Percentiles rank a stretch among this genome's conserved stretches.
Conservation (phyloP, 176 grass and related monocot species). For the Eragrostis nindensis region DNA sequence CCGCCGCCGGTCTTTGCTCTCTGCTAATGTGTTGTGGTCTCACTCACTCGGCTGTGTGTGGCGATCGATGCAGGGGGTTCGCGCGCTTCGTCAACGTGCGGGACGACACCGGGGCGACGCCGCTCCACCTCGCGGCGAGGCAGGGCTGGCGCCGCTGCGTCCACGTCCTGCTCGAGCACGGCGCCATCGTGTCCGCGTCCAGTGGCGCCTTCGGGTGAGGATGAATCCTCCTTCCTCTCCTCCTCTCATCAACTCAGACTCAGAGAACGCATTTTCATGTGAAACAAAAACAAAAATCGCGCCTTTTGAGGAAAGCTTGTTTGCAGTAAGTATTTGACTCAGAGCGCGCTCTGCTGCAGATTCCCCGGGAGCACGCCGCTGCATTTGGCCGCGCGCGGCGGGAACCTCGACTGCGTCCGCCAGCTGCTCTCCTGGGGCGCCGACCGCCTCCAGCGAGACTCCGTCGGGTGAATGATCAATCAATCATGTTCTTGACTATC, state of each 20-base stretch:
- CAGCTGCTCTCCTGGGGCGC: constrained; percentile 96
- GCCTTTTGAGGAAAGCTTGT: constrained; percentile 53
- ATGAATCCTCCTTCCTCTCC: background rate
- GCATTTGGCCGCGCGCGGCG: constrained; percentile 89
- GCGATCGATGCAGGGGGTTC: constrained; percentile 69
- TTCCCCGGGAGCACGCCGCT: constrained; percentile 84
- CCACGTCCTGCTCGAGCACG: constrained; percentile 87
- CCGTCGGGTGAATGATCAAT: no score
- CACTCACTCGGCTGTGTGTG: constrained; percentile 29
- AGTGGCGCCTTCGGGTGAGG: constrained; percentile 83
- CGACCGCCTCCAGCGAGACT: constrained; percentile 95
- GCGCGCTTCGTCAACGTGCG: constrained; percentile 95
- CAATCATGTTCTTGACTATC: no score
- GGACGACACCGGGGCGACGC: constrained; percentile 90
- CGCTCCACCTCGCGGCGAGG: constrained; percentile 90
- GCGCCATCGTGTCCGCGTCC: constrained; percentile 79
- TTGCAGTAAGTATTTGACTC: constrained; percentile 45
- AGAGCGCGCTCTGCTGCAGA: constrained; percentile 47
- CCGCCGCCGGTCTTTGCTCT: background rate
- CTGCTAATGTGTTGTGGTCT: constrained; percentile 49
- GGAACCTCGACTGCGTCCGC: constrained; percentile 91
- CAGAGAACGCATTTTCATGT: constrained; percentile 7
- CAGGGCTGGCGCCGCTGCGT: constrained; percentile 79
- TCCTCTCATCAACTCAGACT: no score
- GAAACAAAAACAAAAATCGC: constrained; percentile 27